Evolutionary conservation across 1,284 basidiomycete species (phyloP), one percentile per base, ranked within the genome.

Genomic region (Ustilago esculenta): DNA sequence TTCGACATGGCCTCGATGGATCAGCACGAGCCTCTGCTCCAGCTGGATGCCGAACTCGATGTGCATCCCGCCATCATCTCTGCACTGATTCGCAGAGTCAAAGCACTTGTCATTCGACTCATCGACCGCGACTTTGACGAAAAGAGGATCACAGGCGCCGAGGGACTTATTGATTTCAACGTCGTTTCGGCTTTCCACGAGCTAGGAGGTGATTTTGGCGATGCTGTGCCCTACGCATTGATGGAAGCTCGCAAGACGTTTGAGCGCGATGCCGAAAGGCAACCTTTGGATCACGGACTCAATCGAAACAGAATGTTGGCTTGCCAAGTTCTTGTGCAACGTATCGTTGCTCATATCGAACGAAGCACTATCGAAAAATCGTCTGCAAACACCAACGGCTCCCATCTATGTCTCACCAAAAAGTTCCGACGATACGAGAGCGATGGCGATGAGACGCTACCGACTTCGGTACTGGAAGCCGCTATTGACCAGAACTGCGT

Each of bases 401-500:
- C 45, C 40, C 59, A 65, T 43, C 42, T 76, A 30, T 72, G 65
- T 32, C 40, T 78, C 12, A 71, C 69, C 15, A 76, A 75, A 46
- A 68, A 71, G 37, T 78, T 76, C 39, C 45, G 56, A 27, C 54
- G 57, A 23, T 53, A 71, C 41, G 55, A 75, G 42, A 60, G 58
- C 33, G 67, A 75, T 36, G 76, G 76, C 21, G 73, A 76, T 36
- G 41, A 63, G 5, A 39, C 44, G 18, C 30, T 68, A 5, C 67
- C 75, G 9, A 73, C 70, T 21, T 72, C 69, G 23, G 68, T 75
- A 4, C 54, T 78, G 17, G 76, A 78, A 45, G 46, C 48, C 14
- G 76, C 76, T 25, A 74, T 77, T 39, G 76, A 78, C 36, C 74
- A 76, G 41, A 55, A 73, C 17, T 68, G 59, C 42, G 55, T 65